Base-by-base conservation (phyloP, 164 flowering plant species). In the Umbilicus rupestris region DNA sequence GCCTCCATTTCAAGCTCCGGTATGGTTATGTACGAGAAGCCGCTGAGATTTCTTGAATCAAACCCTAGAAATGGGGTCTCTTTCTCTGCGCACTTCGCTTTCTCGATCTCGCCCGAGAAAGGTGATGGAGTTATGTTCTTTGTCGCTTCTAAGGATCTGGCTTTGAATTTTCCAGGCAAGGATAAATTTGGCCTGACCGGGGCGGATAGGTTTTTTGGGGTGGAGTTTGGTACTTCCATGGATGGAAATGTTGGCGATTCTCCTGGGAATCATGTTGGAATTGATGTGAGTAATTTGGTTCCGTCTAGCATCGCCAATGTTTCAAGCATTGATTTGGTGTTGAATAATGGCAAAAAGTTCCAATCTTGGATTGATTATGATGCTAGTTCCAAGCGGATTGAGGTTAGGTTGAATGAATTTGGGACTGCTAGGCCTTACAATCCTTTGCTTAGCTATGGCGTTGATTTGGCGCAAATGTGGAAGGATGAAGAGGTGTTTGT, bases 321-420 rank as follows among this genome's bases (percentile, higher is more conserved):
- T 19, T 75, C 78, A 0, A 29, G 74, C 3, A 1, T 62, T 8
- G 33, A 47, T 71, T 50, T 69, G 52, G 70, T 71, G 22, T 39
- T 68, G 3, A 74, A 69, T 49, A 74, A 39, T 65, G 78, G 75
- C 9, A 67, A 30, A 45, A 73, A 45, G 17, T 30, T 73, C 47
- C 69, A 46, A 29, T 69, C 75, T 3, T 78, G 78, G 81, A 62
- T 78, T 20, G 81, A 78, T 71, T 78, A 78, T 45, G 75, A 75
- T 50, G 64, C 74, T 5, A 66, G 73, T 62, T 75, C 73, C 3
- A 78, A 75, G 68, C 60, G 71, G 47, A 46, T 78, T 19, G 77
- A 73, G 41, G 72, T 78, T 20, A 69, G 81, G 67, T 52, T 78
- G 62, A 57, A 70, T 63, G 72, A 69, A 67, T 67, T 64, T 0